phyloP scores from a whole-genome alignment of 495 filamentous ascomycete species.

The Umbilicaria muhlenbergii region DNA sequence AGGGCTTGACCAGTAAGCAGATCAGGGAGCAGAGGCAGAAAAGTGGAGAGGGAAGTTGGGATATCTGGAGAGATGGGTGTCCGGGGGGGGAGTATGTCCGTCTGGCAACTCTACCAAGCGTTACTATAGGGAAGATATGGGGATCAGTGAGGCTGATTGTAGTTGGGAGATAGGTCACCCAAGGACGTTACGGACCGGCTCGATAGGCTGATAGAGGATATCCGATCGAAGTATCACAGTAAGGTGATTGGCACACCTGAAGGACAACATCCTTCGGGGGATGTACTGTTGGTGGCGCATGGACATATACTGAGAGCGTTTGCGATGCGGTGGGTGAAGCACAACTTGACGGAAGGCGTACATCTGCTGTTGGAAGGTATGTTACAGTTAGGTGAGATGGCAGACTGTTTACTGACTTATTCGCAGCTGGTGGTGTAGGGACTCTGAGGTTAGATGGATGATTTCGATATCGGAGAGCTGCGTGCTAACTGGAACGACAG shows the following conservation, averaged over 20 bases:
- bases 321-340: constrained; percentile 72
- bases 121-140: neutral
- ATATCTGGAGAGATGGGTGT: constrained; percentile 22
- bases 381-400: neutral
- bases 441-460: constrained; percentile 44
- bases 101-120: neutral
- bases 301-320: constrained; percentile 83
- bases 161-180: constrained; percentile 31
- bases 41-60: constrained; percentile 21
- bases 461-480: neutral
- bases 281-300: constrained; percentile 61
- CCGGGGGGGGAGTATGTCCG: constrained; percentile 43
- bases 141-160: neutral
- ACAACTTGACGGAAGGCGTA: constrained; percentile 40
- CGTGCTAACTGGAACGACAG: constrained; percentile 19
- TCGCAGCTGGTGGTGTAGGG: constrained; percentile 75
- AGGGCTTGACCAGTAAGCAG: constrained; percentile 64
- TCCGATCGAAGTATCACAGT: constrained; percentile 40
- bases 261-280: constrained; percentile 29
- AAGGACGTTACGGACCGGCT: constrained; percentile 51
- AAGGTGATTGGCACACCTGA: constrained; percentile 18
- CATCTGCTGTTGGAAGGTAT: constrained; percentile 21
- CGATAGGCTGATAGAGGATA: constrained; percentile 60
- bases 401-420: neutral
- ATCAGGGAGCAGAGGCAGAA: constrained; percentile 43